Evolutionary conservation across 1,139 yeast genomes (phyloP).

Genomic region (Pneumocystis murina): DNA sequence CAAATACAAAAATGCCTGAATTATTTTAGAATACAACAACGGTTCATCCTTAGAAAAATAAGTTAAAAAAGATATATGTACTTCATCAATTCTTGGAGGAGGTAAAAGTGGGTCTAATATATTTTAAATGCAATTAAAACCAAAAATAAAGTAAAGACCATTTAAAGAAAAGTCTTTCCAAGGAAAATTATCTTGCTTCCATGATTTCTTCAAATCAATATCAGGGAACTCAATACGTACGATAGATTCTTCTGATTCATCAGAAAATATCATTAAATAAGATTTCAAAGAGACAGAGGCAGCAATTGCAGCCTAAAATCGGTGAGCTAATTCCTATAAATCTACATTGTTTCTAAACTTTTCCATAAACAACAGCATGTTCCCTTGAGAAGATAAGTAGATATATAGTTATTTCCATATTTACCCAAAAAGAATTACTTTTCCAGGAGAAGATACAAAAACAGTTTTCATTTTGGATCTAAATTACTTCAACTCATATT

Average conservation of each 20-base stretch:
- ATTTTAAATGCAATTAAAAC: slow-evolving; percentile 27
- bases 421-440: slow-evolving; percentile 93
- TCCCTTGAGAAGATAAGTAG: neutral
- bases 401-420: slow-evolving; percentile 5
- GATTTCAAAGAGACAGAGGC: slow-evolving; percentile 77
- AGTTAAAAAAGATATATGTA: neutral
- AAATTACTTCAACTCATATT: neutral
- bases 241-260: slow-evolving; percentile 23
- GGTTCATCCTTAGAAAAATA: neutral
- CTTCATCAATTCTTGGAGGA: slow-evolving; percentile 25
- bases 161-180: slow-evolving; percentile 31
- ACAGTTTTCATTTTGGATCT: slow-evolving; percentile 28
- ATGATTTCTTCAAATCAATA: slow-evolving; percentile 45
- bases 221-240: slow-evolving; percentile 62
- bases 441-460: slow-evolving; percentile 85
- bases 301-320: slow-evolving; percentile 61
- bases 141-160: slow-evolving; percentile 13
- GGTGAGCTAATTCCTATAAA: neutral
- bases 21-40: slow-evolving; percentile 32
- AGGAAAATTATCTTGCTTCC: slow-evolving; percentile 50
- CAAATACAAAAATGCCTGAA: slow-evolving; percentile 68
- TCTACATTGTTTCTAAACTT: slow-evolving; percentile 28
- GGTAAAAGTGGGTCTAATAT: slow-evolving; percentile 35
- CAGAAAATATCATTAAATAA: slow-evolving; percentile 43
- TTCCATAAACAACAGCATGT: slow-evolving; percentile 86